Evolutionary conservation across 1,284 basidiomycete species (phyloP).

Genomic region (Stygiomarasmius scandens): DNA sequence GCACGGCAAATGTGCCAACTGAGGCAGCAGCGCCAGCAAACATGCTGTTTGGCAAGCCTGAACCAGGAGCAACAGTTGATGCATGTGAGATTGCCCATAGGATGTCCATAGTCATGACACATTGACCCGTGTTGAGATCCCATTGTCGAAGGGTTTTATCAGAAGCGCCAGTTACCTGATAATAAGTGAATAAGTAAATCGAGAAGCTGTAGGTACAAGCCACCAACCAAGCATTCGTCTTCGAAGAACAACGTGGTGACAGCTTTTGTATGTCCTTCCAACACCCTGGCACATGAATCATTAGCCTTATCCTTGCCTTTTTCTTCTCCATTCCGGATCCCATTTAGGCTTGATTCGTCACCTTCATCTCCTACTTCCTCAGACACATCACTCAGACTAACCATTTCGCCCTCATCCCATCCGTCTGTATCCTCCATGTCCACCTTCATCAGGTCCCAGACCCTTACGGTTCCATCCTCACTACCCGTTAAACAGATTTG

Average conservation of each 20-base stretch:
- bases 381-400: constrained; percentile 61
- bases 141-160: constrained; percentile 99
- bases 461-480: constrained; percentile 79
- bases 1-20: constrained; percentile 74
- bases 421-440: constrained; percentile 68
- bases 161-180: constrained; percentile 93
- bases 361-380: constrained; percentile 66
- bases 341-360: constrained; percentile 31
- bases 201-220: constrained; percentile 7
- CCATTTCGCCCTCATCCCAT: constrained; percentile 57
- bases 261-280: constrained; percentile 92
- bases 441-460: constrained; percentile 88
- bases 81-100: constrained; percentile 99
- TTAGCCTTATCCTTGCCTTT: constrained; percentile 35
- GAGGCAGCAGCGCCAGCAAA: constrained; percentile 61
- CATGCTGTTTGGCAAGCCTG: constrained; percentile 42
- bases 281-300: constrained; percentile 68
- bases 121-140: constrained; percentile 97
- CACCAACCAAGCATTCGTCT: constrained; percentile 83
- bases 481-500: constrained; percentile 90
- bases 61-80: constrained; percentile 49
- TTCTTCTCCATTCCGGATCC: constrained; percentile 36
- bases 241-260: constrained; percentile 96
- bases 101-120: constrained; percentile 99
- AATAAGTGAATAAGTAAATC: constrained; percentile 1